Base-by-base conservation (phyloP, 352 stramenopile species). In the Globisporangium carolinianum region DNA sequence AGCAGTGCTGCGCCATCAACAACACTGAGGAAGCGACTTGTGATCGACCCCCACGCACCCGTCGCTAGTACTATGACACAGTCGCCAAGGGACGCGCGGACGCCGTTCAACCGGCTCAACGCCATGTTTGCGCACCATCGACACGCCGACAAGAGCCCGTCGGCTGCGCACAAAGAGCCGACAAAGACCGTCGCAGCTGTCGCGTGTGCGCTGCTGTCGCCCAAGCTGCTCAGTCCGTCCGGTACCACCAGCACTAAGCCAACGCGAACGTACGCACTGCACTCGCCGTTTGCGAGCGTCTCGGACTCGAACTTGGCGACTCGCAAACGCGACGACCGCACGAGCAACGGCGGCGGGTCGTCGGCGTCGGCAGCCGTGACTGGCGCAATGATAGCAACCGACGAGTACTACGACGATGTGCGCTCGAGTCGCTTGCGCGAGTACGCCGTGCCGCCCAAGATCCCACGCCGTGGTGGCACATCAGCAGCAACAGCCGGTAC, bases 101-200 rank as follows among this genome's bases (percentile, higher is more conserved):
- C 62, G 35, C 53, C 66, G 14, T 39, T 68, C 41, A 68, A 63
- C 51, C 72, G 72, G 9, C 69, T 74, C 55, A 71, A 72, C 11
- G 53, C 49, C 14, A 76, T 76, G 4, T 73, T 78, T 39, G 65
- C 61, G 3, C 17, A 64, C 45, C 65, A 74, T 2, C 71, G 66
- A n/a, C 69, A 74, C 17, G 56, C 72, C 1, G 65, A 55, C 52
- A 70, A 68, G 43, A 76, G 63, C 48, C 51, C 41, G 54, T 69
- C 60, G 45, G 54, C 35, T 3, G 47, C 60, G 24, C 24, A 55
- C 36, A 63, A 63, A 17, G 57, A 58, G n/a, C 55, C 41, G 32
- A 24, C 24, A 24, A 63, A 52, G 38, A 39, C 50, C 35, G 55
- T 52, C 15, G 49, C 48, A 18, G 50, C 49, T 7, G 42, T 47